Evolutionary conservation across 1,139 yeast genomes (phyloP), one percentile per base, ranked within the genome.

Genomic region (Lodderomyces jiufengensis): DNA sequence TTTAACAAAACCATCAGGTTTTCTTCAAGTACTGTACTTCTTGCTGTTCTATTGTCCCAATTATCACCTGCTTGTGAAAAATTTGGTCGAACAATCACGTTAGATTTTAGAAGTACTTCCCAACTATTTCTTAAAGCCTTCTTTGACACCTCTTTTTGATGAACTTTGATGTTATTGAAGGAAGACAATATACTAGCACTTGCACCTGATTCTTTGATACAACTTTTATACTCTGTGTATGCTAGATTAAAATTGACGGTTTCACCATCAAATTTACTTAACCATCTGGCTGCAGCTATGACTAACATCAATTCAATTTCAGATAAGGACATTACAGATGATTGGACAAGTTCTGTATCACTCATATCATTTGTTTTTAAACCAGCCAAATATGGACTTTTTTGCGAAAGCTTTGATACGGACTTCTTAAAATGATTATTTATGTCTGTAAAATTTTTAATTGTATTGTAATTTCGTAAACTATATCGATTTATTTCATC

Each of bases 241-340:
- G 83, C 84, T 43, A 87, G 65, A 46, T 83, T 85, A 59, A 88
- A 82, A 54, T 87, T 90, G 15, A 80, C 66, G 10, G 67, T 63
- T 18, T 68, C 77, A 11, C 78, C 60, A 24, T 76, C 80, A 25
- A 72, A 73, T 48, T 80, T 82, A 39, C 76, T 69, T 14, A 78
- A 66, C 41, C 83, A 80, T 28, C 97, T 66, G 0, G 94, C 84
- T 0, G 90, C 83, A 28, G 88, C 78, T 5, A 88, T 76, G 7
- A 84, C 61, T 25, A 90, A 52, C 7, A 83, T 71, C 33, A 82
- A 53, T 51, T 90, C 96, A 18, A 84, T 56, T 35, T 80, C 81
- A 2, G 95, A 80, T 21, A 87, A 57, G 0, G 82, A 66, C 6
- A 61, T 52, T 3, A 63, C 20, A n/a, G 26, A 20, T 10, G 24